Conservation (phyloP, 2,329 filamentous ascomycete species). For the Colletotrichum sp. region DNA sequence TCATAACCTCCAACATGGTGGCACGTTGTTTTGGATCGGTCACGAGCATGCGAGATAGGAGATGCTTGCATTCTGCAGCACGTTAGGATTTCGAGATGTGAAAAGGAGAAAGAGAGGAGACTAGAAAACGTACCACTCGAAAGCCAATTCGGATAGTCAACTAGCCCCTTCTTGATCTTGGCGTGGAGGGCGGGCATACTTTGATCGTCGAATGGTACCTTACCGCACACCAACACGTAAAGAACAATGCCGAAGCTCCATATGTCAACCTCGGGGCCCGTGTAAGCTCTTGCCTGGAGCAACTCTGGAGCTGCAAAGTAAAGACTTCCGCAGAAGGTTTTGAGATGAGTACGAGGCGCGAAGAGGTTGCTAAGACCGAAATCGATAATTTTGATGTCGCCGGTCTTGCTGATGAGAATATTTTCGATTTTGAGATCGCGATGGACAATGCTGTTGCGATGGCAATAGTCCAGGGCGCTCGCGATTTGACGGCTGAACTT, state of each 20-base stretch:
- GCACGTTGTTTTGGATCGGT: slow-evolving; percentile 90
- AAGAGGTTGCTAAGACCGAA: slow-evolving; percentile 98
- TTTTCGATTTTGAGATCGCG: slow-evolving; percentile 98
- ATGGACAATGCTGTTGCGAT: slow-evolving; percentile 97
- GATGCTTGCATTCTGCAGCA: slow-evolving; percentile 81
- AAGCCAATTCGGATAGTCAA: slow-evolving; percentile 95
- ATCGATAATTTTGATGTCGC: slow-evolving; percentile 99
- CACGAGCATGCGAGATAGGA: slow-evolving; percentile 94
- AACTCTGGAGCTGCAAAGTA: slow-evolving; percentile 98
- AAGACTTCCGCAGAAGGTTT: slow-evolving; percentile 96
- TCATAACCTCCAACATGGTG: slow-evolving; percentile 89
- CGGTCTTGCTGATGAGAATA: slow-evolving; percentile 97
- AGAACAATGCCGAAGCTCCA: slow-evolving; percentile 99
- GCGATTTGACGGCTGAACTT: slow-evolving; percentile 98
- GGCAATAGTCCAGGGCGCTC: slow-evolving; percentile 95
- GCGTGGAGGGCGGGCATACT: slow-evolving; percentile 98
- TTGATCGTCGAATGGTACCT: slow-evolving; percentile 98
- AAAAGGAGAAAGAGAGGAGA: neutral
- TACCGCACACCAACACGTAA: slow-evolving; percentile 95
- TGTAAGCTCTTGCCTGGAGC: slow-evolving; percentile 91
- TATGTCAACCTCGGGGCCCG: slow-evolving; percentile 93
- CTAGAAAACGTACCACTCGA: slow-evolving; percentile 71
- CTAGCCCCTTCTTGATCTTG: slow-evolving; percentile 96
- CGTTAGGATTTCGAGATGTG: slow-evolving; percentile 36
- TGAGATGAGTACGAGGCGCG: slow-evolving; percentile 81